A percentile compares a stretch with the other conserved stretches of the same genome.
phyloP scores from a whole-genome alignment of 352 stramenopile species.

The Globisporangium carolinianum region DNA sequence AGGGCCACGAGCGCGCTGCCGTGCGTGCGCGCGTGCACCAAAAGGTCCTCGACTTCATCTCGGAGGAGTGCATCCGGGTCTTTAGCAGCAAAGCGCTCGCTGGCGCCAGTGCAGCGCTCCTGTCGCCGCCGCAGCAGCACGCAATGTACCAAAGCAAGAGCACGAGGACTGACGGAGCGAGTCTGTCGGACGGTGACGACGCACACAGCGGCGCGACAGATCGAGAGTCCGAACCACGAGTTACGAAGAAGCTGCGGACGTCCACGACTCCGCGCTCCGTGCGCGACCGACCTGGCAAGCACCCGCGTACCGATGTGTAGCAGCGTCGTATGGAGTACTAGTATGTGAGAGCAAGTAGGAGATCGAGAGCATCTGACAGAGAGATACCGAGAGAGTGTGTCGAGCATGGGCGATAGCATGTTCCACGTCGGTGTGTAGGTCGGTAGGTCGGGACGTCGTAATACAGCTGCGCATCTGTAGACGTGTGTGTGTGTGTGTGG shows the following conservation, averaged over 20 bases:
- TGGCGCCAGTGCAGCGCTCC: neutral
- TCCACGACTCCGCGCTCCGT: neutral
- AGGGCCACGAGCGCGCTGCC: conserved; percentile 58
- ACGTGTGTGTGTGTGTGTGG: no score
- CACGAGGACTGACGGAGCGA: neutral
- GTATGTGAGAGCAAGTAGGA: no score
- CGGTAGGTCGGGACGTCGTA: neutral
- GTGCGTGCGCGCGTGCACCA: conserved; percentile 78
- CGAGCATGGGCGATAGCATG: no score
- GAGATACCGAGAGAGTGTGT: no score
- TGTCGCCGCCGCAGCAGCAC: neutral
- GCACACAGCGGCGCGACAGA: neutral
- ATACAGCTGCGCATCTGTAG: neutral
- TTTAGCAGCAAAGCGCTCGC: conserved; percentile 18
- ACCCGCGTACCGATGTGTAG: no score
- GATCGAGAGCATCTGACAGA: no score
- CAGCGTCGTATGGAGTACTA: no score
- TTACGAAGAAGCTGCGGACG: neutral
- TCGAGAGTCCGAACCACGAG: neutral
- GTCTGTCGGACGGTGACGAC: neutral
- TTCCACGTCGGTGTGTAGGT: no score
- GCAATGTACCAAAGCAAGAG: neutral
- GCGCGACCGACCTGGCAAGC: neutral
- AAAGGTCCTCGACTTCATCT: conserved; percentile 80
- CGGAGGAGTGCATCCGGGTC: conserved; percentile 66